These are phyloP conservation scores for Casuarina glauca DNA, from an alignment of 306 rosid species.

Conservation along the genomic window DNA sequence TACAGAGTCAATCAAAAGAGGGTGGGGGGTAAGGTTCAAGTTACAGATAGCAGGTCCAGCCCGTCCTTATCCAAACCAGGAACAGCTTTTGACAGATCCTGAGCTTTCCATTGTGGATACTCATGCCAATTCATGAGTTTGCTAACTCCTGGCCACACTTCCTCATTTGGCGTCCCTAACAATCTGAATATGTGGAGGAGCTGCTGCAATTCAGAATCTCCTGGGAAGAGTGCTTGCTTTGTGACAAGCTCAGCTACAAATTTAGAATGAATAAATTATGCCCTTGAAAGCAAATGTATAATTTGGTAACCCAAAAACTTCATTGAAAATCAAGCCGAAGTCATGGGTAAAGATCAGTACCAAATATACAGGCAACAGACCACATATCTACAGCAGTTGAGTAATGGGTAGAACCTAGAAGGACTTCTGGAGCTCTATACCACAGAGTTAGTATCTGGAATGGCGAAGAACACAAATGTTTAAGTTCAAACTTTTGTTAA, in stretches of 20 bases:
- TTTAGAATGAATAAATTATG: not conserved
- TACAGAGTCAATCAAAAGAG: not conserved
- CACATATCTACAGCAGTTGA: constrained; percentile 94
- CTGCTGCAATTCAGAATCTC: constrained; percentile 97
- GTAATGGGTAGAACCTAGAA: constrained; percentile 92
- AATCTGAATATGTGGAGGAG: constrained; percentile 95
- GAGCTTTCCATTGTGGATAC: constrained; percentile 90
- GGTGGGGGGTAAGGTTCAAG: not conserved
- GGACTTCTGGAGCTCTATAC: constrained; percentile 98
- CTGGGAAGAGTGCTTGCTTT: constrained; percentile 82
- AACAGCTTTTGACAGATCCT: constrained; percentile 59
- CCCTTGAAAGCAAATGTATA: not conserved
- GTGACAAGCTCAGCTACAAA: constrained; percentile 82
- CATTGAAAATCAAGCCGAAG: not conserved
- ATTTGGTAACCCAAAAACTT: not conserved
- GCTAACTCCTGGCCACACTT: constrained; percentile 94
- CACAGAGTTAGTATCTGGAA: constrained; percentile 83
- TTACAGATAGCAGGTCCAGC: constrained; percentile 61
- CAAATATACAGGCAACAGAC: constrained; percentile 96
- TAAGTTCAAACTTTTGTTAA: not conserved
- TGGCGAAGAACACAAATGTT: not conserved
- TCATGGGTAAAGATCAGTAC: constrained; percentile 31
- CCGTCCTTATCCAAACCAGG: constrained; percentile 70
- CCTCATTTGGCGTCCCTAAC: constrained; percentile 91
- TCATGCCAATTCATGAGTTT: constrained; percentile 94